phyloP scores from a whole-genome alignment of 225 moss, liverwort and hornwort genomes.

The Thuidium tamariscinum region DNA sequence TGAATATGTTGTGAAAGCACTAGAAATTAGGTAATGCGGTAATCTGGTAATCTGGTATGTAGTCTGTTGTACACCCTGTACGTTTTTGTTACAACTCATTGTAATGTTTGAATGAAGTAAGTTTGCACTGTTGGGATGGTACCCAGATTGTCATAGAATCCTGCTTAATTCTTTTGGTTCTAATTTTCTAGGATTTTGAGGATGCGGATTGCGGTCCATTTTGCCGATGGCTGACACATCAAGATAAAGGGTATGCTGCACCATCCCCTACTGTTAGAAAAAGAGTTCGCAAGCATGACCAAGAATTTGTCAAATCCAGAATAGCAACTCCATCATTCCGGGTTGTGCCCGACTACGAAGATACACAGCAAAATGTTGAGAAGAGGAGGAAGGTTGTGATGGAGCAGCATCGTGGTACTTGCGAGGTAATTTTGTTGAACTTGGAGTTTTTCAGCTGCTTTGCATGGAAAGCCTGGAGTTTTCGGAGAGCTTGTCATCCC shows the following conservation, averaged over 20 bases:
- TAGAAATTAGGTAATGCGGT: slow-evolving; percentile 12
- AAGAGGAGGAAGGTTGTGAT: slow-evolving; percentile 12
- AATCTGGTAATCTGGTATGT: slow-evolving; percentile 2
- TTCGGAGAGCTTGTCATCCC: not conserved
- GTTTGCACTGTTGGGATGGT: not conserved
- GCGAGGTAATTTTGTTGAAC: slow-evolving; percentile 5
- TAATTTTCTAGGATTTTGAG: slow-evolving; percentile 21
- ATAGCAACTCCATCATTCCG: slow-evolving; percentile 58
- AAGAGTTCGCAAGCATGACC: not conserved
- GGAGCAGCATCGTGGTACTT: not conserved
- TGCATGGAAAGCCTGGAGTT: not conserved
- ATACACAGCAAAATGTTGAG: slow-evolving; percentile 11
- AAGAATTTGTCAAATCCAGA: not conserved
- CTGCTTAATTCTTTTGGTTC: not conserved
- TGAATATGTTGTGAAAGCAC: slow-evolving; percentile 10
- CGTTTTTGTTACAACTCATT: not conserved
- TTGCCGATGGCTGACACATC: slow-evolving; percentile 45
- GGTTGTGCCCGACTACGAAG: slow-evolving; percentile 34
- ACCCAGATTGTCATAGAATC: not conserved
- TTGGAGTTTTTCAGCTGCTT: not conserved
- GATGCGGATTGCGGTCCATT: slow-evolving; percentile 40
- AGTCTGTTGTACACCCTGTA: not conserved
- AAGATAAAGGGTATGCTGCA: slow-evolving; percentile 10
- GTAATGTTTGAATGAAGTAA: not conserved
- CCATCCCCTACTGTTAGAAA: not conserved